phyloP scores from a whole-genome alignment of 805 yeast genomes.

The Yamadazyma sp. region DNA sequence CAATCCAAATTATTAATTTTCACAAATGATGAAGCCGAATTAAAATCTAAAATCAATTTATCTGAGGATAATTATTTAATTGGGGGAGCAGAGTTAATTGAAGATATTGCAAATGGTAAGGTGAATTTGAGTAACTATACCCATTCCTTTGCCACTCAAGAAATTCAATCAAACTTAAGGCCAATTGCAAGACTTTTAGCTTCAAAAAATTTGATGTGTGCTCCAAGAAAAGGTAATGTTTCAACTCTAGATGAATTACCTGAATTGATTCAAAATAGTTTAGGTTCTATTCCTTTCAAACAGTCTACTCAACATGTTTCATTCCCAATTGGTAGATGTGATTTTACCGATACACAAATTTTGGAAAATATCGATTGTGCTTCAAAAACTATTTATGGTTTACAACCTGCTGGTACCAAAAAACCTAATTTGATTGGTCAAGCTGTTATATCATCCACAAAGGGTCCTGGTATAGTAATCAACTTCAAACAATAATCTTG shows the following conservation, averaged over 20 bases:
- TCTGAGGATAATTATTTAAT: constrained; percentile 59
- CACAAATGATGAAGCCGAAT: constrained; percentile 52
- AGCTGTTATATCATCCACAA: constrained; percentile 63
- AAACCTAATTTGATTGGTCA: constrained; percentile 70
- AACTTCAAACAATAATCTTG: constrained; percentile 24
- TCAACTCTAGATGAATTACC: constrained; percentile 51
- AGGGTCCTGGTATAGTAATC: constrained; percentile 78
- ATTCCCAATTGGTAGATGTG: constrained; percentile 73
- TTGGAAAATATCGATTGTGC: constrained; percentile 68
- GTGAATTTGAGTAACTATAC: constrained; percentile 55
- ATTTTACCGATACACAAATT: constrained; percentile 74
- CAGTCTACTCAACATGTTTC: constrained; percentile 62
- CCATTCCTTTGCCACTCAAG: constrained; percentile 83
- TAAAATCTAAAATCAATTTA: constrained; percentile 27
- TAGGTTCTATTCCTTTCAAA: constrained; percentile 75
- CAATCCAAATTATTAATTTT: constrained; percentile 66
- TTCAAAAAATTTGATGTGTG: constrained; percentile 87
- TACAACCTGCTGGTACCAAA: constrained; percentile 57
- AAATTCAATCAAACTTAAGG: constrained; percentile 59
- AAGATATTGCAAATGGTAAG: constrained; percentile 51
- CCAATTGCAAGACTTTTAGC: constrained; percentile 80
- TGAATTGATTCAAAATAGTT: constrained; percentile 47
- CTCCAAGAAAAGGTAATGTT: constrained; percentile 82
- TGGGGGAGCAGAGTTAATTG: constrained; percentile 73
- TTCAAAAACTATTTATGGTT: constrained; percentile 55